Evolutionary conservation across 2,329 filamentous ascomycete species (phyloP).

Genomic region (Arthrinium phaeospermum): DNA sequence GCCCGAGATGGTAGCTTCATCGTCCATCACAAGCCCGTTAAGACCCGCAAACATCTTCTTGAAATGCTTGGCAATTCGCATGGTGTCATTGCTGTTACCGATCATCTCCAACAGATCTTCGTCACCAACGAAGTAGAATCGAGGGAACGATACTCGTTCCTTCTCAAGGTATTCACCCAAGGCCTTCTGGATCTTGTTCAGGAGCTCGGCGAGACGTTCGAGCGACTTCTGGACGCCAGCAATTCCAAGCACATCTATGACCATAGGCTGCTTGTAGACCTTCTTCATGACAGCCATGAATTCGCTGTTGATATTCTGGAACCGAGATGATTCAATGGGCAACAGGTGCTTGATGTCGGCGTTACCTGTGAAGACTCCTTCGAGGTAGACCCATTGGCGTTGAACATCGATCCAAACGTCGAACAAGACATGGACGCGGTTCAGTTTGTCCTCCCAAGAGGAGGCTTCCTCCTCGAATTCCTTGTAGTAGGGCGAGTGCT

Average conservation of each 20-base stretch:
- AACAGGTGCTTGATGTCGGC: slow-evolving; percentile 98
- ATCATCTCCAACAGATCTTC: slow-evolving; percentile 99
- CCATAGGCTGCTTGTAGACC: slow-evolving; percentile 93
- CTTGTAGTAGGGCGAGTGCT: slow-evolving; percentile 98
- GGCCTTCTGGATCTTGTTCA: slow-evolving; percentile 99
- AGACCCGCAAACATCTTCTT: slow-evolving; percentile 99
- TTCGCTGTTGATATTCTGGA: slow-evolving; percentile 99
- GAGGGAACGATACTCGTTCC: slow-evolving; percentile 94
- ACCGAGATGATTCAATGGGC: slow-evolving; percentile 93
- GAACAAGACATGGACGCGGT: slow-evolving; percentile 95
- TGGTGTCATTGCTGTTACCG: slow-evolving; percentile 96
- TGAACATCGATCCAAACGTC: slow-evolving; percentile 99
- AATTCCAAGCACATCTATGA: slow-evolving; percentile 95
- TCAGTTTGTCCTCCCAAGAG: slow-evolving; percentile 97
- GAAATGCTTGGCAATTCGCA: slow-evolving; percentile 97
- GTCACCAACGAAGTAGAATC: slow-evolving; percentile 99
- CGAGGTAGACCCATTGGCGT: slow-evolving; percentile 98
- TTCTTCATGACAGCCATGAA: slow-evolving; percentile 99
- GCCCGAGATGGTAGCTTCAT: slow-evolving; percentile 86
- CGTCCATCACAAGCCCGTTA: slow-evolving; percentile 87
- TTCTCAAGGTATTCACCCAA: slow-evolving; percentile 98
- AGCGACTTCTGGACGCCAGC: slow-evolving; percentile 94
- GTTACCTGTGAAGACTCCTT: slow-evolving; percentile 98
- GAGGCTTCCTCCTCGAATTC: slow-evolving; percentile 98
- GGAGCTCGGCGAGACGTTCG: slow-evolving; percentile 91